These are phyloP conservation scores for Microthyrium microscopicum DNA, from an alignment of 2,329 filamentous ascomycete genomes.

Conservation along the genomic window DNA sequence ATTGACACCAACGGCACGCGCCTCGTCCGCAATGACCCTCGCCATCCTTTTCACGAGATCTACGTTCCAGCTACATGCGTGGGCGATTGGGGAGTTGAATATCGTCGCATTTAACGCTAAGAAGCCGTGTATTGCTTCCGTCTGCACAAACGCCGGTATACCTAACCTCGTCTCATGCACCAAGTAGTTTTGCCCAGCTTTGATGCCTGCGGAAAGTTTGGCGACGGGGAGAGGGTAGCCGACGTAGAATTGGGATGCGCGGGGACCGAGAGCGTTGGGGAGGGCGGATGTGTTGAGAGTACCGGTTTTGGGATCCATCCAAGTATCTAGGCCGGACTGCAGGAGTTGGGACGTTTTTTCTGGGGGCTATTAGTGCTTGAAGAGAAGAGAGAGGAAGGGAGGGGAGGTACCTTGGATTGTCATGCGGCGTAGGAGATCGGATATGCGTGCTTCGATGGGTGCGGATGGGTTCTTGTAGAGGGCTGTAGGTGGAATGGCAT, in stretches of 20 bases:
- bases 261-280: constrained; percentile 46
- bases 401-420: no score
- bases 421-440: constrained; percentile 55
- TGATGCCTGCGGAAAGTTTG: constrained; percentile 45
- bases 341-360: constrained; percentile 55
- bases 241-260: constrained; percentile 56
- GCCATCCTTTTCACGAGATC: constrained; percentile 50
- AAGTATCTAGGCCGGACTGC: constrained; percentile 52
- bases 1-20: constrained; percentile 50
- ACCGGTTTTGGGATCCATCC: constrained; percentile 51
- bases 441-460: constrained; percentile 45
- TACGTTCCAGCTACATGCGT: constrained; percentile 55
- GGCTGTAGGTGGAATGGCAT: no score
- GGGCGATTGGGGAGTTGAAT: constrained; percentile 61
- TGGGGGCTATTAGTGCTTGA: no score
- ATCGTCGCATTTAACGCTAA: constrained; percentile 58
- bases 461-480: constrained; percentile 49
- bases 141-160: constrained; percentile 58
- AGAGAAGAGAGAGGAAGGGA: no score
- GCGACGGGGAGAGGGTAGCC: constrained; percentile 49
- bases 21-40: constrained; percentile 46
- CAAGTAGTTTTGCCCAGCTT: constrained; percentile 52
- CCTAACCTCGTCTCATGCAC: constrained; percentile 48
- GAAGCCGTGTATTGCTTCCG: constrained; percentile 59
- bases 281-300: constrained; percentile 52